Base-by-base conservation (phyloP, 108 stramenopile species). In the Nitzschia palea region DNA sequence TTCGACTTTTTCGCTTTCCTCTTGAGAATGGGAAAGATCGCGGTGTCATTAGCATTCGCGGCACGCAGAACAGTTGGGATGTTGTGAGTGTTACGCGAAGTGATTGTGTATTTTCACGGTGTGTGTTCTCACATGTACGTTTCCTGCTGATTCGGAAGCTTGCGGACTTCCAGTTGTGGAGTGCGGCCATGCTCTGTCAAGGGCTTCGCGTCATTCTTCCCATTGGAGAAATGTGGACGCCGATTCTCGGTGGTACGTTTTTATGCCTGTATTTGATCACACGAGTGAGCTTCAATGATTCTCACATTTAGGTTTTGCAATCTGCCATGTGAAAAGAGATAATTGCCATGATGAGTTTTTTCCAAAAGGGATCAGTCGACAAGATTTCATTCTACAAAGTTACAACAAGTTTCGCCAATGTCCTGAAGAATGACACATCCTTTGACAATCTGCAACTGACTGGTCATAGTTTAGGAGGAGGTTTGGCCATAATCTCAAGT, bases 121-220 rank as follows among this genome's bases (percentile, higher is more conserved):
- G 10, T 40, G 37, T 40, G 37, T 40, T 10, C 37, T n/a, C n/a
- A n/a, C n/a, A n/a, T 40, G 37, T 40, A 40, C 37, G 6, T 10
- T 40, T 40, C 37, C 12, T 6, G 12, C 37, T 40, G 37, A 10
- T 40, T 40, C 37, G 37, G 17, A 12, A 48, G 73, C 67, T 95
- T 20, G 75, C 80, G 0, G 86, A 95, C 62, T 61, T 77, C 18
- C 88, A 91, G 61, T 71, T 91, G 0, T 95, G 93, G 89, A 69
- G 73, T 20, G 68, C 86, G 2, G 77, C 86, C 33, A 74, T 59
- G 14, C 65, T 94, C 29, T 84, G 18, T 87, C 90, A 68, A 20
- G 30, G 52, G n/a, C 52, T 94, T 10, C 74, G 88, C 42, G 79
- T 60, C 56, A 30, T 86, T 2, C 58, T 86, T 9, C 89, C 93